Evolutionary conservation across 345 rosid genomes (phyloP).

Genomic region (Citrus glauca): DNA sequence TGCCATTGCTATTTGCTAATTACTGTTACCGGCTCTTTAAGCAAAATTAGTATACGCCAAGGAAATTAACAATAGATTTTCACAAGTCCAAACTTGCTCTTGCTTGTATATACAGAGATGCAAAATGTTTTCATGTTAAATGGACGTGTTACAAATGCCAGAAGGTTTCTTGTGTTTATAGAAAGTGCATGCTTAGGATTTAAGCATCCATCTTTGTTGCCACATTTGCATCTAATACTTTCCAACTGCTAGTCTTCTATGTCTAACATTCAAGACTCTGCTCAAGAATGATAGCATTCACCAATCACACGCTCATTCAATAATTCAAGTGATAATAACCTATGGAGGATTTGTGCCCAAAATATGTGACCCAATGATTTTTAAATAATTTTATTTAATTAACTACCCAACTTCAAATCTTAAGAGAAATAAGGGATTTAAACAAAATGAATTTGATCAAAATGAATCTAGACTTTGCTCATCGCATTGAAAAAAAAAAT

Average conservation of each 20-base stretch:
- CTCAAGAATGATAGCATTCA: neutral
- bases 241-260: neutral
- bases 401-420: no score
- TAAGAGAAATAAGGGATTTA: no score
- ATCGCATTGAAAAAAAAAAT: no score
- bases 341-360: neutral
- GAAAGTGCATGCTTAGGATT: conserved; percentile 3
- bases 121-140: neutral
- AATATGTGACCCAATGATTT: no score
- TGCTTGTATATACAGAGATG: neutral
- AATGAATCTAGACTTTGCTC: no score
- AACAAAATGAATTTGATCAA: no score
- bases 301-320: neutral
- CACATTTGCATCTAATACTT: neutral
- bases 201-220: neutral
- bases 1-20: conserved; percentile 19
- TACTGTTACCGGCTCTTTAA: neutral
- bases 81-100: neutral
- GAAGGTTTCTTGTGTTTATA: neutral
- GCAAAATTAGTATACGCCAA: neutral
- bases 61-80: neutral
- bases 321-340: neutral
- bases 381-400: no score
- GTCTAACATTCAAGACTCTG: conserved; percentile 13
- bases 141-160: neutral